These are phyloP conservation scores for Solanum paucissectum DNA, from an alignment of 257 asterid species.

Conservation along the genomic window DNA sequence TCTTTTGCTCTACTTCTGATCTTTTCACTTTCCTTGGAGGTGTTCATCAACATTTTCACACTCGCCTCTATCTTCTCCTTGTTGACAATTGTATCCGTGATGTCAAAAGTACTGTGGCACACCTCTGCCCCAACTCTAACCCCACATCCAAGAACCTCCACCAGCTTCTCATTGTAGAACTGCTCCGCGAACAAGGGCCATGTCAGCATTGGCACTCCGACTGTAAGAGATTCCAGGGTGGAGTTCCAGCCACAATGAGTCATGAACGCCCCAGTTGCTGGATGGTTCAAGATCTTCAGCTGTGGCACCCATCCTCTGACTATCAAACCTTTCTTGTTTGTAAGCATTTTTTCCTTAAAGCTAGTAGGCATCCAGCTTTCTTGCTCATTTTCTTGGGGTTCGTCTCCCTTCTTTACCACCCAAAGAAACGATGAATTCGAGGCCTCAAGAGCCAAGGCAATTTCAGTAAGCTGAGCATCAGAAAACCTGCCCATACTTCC, in stretches of 20 bases:
- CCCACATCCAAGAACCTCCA: constrained; percentile 3
- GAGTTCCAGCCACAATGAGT: constrained; percentile 33
- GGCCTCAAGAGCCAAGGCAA: constrained; percentile 12
- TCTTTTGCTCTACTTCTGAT: constrained; percentile 1
- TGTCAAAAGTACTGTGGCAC: not conserved
- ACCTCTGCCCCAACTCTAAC: constrained; percentile 8
- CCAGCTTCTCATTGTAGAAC: constrained; percentile 17
- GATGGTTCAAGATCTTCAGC: constrained; percentile 8
- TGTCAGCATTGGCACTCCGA: constrained; percentile 22
- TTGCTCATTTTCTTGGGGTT: not conserved
- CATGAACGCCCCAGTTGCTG: constrained; percentile 14
- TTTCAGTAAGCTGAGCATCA: constrained; percentile 12
- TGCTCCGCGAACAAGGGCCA: constrained; percentile 24
- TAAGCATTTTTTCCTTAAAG: constrained; percentile 3
- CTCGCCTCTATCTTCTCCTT: constrained; percentile 1
- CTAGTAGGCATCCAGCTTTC: constrained; percentile 11
- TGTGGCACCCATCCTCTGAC: constrained; percentile 21
- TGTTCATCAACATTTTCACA: not conserved
- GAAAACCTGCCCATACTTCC: constrained; percentile 7
- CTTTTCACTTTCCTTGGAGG: not conserved
- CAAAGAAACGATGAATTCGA: constrained; percentile 6
- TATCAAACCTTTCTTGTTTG: constrained; percentile 9
- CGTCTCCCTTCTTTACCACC: not conserved
- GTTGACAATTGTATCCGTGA: not conserved
- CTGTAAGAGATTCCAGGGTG: constrained; percentile 6